These are phyloP conservation scores for Komagataea norvegica DNA, from an alignment of 1,139 yeast genomes.

Conservation along the genomic window DNA sequence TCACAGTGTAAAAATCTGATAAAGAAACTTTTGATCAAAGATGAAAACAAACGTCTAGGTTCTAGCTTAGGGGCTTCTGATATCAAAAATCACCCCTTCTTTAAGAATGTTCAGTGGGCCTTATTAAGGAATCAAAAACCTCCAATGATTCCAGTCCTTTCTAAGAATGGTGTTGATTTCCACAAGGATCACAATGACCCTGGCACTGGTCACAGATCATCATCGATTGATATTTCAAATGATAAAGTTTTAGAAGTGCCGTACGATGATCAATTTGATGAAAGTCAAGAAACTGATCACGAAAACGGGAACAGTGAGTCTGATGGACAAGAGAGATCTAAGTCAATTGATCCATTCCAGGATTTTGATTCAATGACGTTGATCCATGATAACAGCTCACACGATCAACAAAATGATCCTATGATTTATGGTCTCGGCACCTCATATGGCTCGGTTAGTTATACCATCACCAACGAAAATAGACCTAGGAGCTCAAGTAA, in stretches of 20 bases:
- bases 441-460: conserved; percentile 61
- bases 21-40: conserved; percentile 77
- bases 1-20: conserved; percentile 75
- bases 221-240: conserved; percentile 29
- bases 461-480: conserved; percentile 46
- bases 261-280: conserved; percentile 29
- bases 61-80: conserved; percentile 94
- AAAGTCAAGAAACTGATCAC: conserved; percentile 20
- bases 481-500: conserved; percentile 36
- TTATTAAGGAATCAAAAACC: conserved; percentile 85
- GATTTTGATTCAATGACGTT: conserved; percentile 86
- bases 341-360: conserved; percentile 70
- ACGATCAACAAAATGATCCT: conserved; percentile 36
- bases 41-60: conserved; percentile 83
- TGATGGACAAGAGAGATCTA: conserved; percentile 31
- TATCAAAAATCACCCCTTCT: conserved; percentile 82
- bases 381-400: conserved; percentile 58
- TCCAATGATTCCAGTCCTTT: conserved; percentile 87
- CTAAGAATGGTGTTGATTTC: conserved; percentile 48
- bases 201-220: conserved; percentile 21
- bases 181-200: conserved; percentile 23
- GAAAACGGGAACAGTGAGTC: conserved; percentile 19
- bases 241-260: conserved; percentile 33
- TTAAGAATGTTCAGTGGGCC: conserved; percentile 94
- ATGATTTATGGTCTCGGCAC: conserved; percentile 48